These are phyloP conservation scores for Naganishia sp. DNA, from an alignment of 1,284 basidiomycete genomes.

Conservation along the genomic window DNA sequence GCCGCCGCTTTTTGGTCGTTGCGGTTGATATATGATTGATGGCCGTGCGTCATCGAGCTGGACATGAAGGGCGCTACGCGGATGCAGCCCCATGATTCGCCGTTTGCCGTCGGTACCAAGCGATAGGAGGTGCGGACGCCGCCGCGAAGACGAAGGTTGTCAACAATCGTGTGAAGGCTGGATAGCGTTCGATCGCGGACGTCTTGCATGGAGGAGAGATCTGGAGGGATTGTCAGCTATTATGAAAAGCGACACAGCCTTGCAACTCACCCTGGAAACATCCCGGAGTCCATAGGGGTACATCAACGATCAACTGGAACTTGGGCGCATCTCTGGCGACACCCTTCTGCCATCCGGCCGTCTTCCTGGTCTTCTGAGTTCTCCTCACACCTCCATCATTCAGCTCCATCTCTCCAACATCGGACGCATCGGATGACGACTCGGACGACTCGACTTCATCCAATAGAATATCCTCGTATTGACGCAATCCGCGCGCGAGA, in stretches of 20 bases:
- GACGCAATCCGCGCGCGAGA: conserved; percentile 17
- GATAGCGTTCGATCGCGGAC: conserved; percentile 51
- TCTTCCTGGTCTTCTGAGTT: conserved; percentile 3
- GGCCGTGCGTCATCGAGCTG: conserved; percentile 32
- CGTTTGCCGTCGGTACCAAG: conserved; percentile 46
- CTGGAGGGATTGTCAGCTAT: conserved; percentile 34
- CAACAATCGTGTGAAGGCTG: conserved; percentile 48
- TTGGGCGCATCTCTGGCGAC: conserved; percentile 42
- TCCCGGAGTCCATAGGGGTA: conserved; percentile 52
- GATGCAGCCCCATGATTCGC: conserved; percentile 47
- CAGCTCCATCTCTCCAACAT: conserved; percentile 22
- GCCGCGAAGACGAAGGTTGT: conserved; percentile 44
- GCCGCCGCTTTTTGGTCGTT: not conserved
- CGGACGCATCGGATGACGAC: conserved; percentile 26
- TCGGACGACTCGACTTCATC: conserved; percentile 33
- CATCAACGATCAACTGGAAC: conserved; percentile 52
- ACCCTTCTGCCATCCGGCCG: conserved; percentile 30
- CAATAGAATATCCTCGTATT: conserved; percentile 31
- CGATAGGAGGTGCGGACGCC: conserved; percentile 46
- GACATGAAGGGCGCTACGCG: conserved; percentile 44
- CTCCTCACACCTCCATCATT: conserved; percentile 5
- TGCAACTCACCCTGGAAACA: conserved; percentile 50
- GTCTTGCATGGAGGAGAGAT: conserved; percentile 52
- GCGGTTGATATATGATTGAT: conserved; percentile 22
- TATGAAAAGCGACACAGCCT: not conserved